Evolutionary conservation across 495 filamentous ascomycete genomes (phyloP), one percentile per base, ranked within the genome.

Genomic region (Aspergillus bridgeri): DNA sequence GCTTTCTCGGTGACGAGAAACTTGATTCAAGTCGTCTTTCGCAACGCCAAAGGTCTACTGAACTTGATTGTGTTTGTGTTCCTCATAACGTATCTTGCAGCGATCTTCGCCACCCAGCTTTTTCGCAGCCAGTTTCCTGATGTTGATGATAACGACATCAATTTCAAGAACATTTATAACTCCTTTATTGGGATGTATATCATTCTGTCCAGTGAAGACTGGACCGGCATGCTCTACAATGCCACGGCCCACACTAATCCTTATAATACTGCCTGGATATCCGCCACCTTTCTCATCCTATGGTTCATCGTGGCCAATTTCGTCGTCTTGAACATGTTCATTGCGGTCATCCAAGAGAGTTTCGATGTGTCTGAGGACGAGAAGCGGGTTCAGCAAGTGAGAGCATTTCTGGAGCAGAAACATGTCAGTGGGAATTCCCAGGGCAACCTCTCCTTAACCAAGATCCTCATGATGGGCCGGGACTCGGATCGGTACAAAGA

Each of bases 321-420:
- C 68, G 96, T 99, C 75, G 83, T 98, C 47, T 77, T 99, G 78
- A 99, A 96, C 68, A 99, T 99, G 94, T 99, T 99, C 75, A 99
- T 99, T 89, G 94, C 94, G 75, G 94, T 99, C 75, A 97, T 99
- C 57, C 94, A 99, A 71, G 94, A 99, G 69, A 99, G 96, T 68
- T 99, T 99, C 68, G 94, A 99, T 73, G 91, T 99, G n/a, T 92
- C 91, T 7, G 94, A 99, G 71, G 95, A 99, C 65, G 91, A 97
- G 73, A 99, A 99, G 71, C 92, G 94, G 23, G 77, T 96, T 56
- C 89, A 97, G 65, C 94, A 99, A 74, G 91, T 99, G 51, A 89
- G 90, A 64, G 86, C 92, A 6, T 98, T 99, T 64, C 72, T 99
- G 45, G 90, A 96, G 64, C 89, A 91, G 58, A 93, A 92, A 64